A percentile compares a stretch with the other conserved stretches of the same genome.
phyloP scores from a whole-genome alignment of 352 stramenopile genomes.

The Phytophthora tubulina region DNA sequence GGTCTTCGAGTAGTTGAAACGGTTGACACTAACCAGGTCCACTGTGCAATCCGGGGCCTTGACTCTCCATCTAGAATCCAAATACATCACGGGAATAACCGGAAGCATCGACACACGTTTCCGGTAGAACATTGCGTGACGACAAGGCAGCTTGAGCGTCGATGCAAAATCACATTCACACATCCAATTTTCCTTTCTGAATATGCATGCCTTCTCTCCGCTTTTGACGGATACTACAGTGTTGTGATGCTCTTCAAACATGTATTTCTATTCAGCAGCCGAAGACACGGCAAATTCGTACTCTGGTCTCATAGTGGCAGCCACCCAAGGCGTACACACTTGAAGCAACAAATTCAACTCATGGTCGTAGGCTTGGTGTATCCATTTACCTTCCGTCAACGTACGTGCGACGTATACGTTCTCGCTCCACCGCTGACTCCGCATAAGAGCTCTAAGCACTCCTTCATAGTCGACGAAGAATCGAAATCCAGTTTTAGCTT shows the following conservation, averaged over 20 bases:
- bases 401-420: neutral
- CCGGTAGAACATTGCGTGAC: neutral
- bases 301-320: constrained; percentile 1
- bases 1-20: neutral
- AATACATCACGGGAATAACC: neutral
- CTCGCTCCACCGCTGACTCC: neutral
- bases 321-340: neutral
- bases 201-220: neutral
- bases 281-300: neutral
- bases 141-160: neutral
- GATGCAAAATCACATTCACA: neutral
- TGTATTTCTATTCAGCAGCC: neutral
- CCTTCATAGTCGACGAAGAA: neutral
- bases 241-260: neutral
- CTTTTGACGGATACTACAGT: neutral
- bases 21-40: neutral
- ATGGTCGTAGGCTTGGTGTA: neutral
- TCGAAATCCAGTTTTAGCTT: constrained; percentile 1
- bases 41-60: neutral
- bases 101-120: neutral
- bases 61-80: neutral
- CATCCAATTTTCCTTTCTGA: neutral
- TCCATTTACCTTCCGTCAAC: neutral
- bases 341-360: constrained; percentile 1
- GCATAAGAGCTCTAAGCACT: neutral